phyloP scores from a whole-genome alignment of 108 stramenopile genomes.

The Cyclotella baltica region DNA sequence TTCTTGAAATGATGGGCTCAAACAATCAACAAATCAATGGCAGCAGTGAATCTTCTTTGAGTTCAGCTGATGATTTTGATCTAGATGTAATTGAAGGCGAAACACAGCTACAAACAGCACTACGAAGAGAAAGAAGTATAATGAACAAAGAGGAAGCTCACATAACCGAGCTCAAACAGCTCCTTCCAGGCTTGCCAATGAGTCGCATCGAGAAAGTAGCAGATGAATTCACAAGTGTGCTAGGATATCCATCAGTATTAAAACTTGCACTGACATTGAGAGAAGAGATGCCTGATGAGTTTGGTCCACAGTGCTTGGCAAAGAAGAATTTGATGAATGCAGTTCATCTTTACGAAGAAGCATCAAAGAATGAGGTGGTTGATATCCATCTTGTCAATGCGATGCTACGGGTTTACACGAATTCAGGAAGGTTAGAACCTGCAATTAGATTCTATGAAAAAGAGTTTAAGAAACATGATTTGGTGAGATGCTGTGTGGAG shows the following conservation, averaged over 20 bases:
- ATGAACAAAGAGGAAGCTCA: conserved; percentile 32
- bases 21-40: neutral
- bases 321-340: conserved; percentile 70
- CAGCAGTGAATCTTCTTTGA: neutral
- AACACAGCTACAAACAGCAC: conserved; percentile 15
- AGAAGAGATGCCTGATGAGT: conserved; percentile 82
- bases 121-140: conserved; percentile 28
- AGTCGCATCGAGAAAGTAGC: conserved; percentile 63
- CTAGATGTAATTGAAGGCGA: conserved; percentile 9
- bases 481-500: conserved; percentile 49
- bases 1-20: conserved; percentile 43
- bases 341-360: conserved; percentile 63
- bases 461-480: conserved; percentile 56
- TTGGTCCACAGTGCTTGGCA: conserved; percentile 64
- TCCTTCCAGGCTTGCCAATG: conserved; percentile 74
- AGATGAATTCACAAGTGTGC: conserved; percentile 62
- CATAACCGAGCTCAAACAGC: conserved; percentile 58
- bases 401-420: conserved; percentile 72
- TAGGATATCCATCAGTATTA: conserved; percentile 79
- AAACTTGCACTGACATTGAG: conserved; percentile 70
- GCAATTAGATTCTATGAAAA: conserved; percentile 70
- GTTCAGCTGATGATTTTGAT: neutral
- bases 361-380: conserved; percentile 66
- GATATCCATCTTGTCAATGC: conserved; percentile 76
- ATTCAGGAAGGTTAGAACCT: conserved; percentile 64